phyloP scores from a whole-genome alignment of 495 filamentous ascomycete species.

The Annulohypoxylon maeteangense region DNA sequence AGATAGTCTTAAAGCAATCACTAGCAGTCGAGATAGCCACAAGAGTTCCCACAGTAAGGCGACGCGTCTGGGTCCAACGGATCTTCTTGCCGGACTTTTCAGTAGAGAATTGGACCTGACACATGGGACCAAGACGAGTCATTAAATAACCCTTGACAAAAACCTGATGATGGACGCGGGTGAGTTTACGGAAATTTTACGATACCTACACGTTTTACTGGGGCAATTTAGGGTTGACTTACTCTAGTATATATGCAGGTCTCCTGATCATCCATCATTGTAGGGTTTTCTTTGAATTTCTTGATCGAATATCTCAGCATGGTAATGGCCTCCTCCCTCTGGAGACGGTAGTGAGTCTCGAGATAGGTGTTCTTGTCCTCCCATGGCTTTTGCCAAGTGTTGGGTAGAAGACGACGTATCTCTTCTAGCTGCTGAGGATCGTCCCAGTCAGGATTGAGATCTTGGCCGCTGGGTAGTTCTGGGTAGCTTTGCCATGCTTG shows the following conservation, averaged over 20 bases:
- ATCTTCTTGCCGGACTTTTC: constrained; percentile 73
- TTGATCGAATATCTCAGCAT: constrained; percentile 69
- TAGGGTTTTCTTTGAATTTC: constrained; percentile 55
- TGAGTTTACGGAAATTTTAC: constrained; percentile 16
- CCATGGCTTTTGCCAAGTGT: constrained; percentile 53
- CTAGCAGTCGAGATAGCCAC: constrained; percentile 73
- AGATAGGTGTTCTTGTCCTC: constrained; percentile 65
- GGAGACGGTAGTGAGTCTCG: constrained; percentile 69
- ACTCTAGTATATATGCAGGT: constrained; percentile 82
- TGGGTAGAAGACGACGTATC: constrained; percentile 50
- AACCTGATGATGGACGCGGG: constrained; percentile 60
- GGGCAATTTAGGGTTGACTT: constrained; percentile 28
- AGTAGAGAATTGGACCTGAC: constrained; percentile 77
- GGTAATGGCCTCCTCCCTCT: constrained; percentile 72
- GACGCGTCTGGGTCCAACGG: constrained; percentile 78
- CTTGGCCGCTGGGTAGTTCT: constrained; percentile 56
- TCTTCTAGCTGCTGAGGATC: constrained; percentile 47
- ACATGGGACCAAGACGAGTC: constrained; percentile 69
- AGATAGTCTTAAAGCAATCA: constrained; percentile 73
- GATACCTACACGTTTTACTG: neutral
- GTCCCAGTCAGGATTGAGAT: constrained; percentile 50
- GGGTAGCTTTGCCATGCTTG: constrained; percentile 56
- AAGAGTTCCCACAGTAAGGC: constrained; percentile 74
- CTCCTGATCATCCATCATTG: constrained; percentile 64
- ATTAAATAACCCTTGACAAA: constrained; percentile 72